Conservation (phyloP, 163 green algal species). For the Chloromonas sp. region DNA sequence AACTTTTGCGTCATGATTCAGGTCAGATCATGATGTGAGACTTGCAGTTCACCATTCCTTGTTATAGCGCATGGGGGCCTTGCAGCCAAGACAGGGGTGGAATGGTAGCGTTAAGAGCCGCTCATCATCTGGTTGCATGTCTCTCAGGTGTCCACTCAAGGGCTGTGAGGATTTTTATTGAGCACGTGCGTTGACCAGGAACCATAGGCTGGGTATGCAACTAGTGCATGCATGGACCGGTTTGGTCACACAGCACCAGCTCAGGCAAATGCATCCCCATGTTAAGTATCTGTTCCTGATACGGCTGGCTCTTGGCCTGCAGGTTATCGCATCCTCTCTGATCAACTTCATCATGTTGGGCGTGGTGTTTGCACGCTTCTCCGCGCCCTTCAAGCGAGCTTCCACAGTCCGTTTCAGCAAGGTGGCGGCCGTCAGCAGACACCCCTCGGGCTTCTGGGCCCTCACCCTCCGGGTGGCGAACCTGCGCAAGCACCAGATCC, state of each 20-base stretch:
- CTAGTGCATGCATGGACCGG: no score
- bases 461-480: conserved; percentile 63
- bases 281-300: no score
- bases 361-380: conserved; percentile 72
- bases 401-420: conserved; percentile 48
- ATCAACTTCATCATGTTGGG: conserved; percentile 68
- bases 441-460: conserved; percentile 41
- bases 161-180: neutral
- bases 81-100: neutral
- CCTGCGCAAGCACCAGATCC: conserved; percentile 66
- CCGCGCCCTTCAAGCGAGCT: conserved; percentile 50
- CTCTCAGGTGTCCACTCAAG: no score
- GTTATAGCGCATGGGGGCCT: neutral
- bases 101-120: neutral
- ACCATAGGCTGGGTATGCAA: neutral
- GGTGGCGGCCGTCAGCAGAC: conserved; percentile 30
- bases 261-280: no score
- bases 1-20: conserved; percentile 65
- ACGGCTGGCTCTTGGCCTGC: neutral
- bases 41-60: neutral
- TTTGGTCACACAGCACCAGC: no score
- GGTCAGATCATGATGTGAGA: conserved; percentile 14
- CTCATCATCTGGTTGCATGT: neutral
- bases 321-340: conserved; percentile 53
- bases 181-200: neutral